Evolutionary conservation across 768 basidiomycete genomes (phyloP).

Genomic region (Pleurotus platypus): DNA sequence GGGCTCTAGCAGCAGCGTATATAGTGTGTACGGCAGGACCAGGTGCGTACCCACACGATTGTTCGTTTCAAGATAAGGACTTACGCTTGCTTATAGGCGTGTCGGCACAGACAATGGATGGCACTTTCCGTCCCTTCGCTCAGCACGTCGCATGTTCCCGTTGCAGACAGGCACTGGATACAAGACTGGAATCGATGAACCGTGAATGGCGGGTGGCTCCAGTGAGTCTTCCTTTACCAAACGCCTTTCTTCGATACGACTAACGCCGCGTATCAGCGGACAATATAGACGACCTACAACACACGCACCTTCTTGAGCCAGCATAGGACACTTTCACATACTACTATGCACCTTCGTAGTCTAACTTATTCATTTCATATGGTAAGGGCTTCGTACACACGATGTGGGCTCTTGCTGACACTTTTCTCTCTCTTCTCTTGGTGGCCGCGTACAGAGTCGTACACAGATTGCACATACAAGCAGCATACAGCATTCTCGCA

Average conservation of each 20-base stretch:
- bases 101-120: not conserved
- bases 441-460: too few relatives aligned
- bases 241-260: too few relatives aligned
- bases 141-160: not conserved
- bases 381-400: too few relatives aligned
- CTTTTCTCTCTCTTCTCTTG: too few relatives aligned
- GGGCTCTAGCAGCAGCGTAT: not conserved
- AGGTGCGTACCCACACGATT: not conserved
- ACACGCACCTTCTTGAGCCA: too few relatives aligned
- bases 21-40: not conserved
- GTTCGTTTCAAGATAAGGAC: not conserved
- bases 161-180: not conserved
- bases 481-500: not conserved
- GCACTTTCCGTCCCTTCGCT: not conserved
- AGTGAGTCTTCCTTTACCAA: not conserved
- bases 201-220: not conserved
- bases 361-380: too few relatives aligned
- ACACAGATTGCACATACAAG: too few relatives aligned
- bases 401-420: too few relatives aligned
- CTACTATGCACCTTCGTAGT: too few relatives aligned
- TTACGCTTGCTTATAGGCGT: not conserved
- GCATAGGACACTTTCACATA: too few relatives aligned
- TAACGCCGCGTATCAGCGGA: too few relatives aligned
- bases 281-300: too few relatives aligned
- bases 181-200: not conserved